phyloP scores from a whole-genome alignment of 1,284 basidiomycete species.

The Cutaneotrichosporon sp. region DNA sequence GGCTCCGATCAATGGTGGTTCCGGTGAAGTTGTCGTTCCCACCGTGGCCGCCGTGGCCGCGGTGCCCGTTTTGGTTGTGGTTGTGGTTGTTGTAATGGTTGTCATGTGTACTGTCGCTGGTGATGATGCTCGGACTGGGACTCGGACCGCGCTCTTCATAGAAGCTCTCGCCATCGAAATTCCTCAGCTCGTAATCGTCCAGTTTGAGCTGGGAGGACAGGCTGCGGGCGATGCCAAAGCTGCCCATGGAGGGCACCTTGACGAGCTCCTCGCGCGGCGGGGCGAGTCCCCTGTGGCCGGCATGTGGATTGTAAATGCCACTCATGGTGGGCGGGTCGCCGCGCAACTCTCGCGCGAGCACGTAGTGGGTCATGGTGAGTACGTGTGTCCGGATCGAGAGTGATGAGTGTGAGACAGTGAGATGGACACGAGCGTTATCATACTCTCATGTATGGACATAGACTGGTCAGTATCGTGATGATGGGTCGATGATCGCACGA shows the following conservation, averaged over 20 bases:
- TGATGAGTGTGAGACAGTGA: background rate
- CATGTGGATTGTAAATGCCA: background rate
- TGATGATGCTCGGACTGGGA: background rate
- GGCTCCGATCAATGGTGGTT: background rate
- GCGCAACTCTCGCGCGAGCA: background rate
- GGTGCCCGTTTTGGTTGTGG: background rate
- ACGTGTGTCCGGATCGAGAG: background rate
- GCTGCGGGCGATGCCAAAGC: background rate
- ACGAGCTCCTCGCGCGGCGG: background rate
- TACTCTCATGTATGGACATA: no score
- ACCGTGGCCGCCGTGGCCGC: no score
- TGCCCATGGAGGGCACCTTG: background rate
- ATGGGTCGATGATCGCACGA: background rate
- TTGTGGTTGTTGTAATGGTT: background rate
- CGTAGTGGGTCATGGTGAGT: background rate
- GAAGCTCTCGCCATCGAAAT: background rate
- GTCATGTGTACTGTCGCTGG: background rate
- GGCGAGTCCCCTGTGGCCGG: no score
- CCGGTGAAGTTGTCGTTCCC: background rate
- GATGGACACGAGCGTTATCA: no score
- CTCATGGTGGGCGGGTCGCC: background rate
- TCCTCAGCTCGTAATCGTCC: background rate
- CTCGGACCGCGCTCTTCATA: background rate
- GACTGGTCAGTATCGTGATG: background rate
- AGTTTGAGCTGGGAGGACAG: slow-evolving; percentile 2